Evolutionary conservation across 78 protist species (phyloP), one percentile per base, ranked within the genome.

Genomic region (Guillardia theta): DNA sequence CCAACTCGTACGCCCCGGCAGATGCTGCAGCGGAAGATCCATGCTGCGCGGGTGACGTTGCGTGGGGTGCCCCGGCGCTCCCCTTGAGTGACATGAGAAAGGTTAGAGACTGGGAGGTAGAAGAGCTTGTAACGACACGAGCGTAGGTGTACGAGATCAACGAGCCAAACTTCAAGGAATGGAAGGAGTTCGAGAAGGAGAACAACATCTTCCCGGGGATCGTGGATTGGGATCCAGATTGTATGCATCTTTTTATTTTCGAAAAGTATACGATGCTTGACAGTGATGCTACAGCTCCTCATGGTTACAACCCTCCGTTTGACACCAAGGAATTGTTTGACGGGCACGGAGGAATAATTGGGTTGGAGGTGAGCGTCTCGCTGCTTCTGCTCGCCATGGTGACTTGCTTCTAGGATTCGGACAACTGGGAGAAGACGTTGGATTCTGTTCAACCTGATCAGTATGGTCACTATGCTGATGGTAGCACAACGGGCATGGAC

Each of bases 131-230:
- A n/a, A n/a, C n/a, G n/a, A n/a, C n/a, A n/a, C n/a, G n/a, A n/a
- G n/a, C n/a, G n/a, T n/a, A n/a, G n/a, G 83, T 70, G 41, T 70
- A 33, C 83, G 83, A 70, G 83, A 70, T 70, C 41, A 33, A 22
- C 83, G 83, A 70, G 83, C 83, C 83, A 4, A 70, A 70, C 83
- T 70, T 70, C 83, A 70, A 43, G 41, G 83, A 70, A 43, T 70
- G 83, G 83, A 70, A 70, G 83, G 83, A 70, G 22, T 70, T 22
- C 36, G 83, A 70, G 83, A 70, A 70, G 83, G 36, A 12, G 10
- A 70, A 18, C 36, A 70, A 70, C 41, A 24, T 70, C 41, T 70
- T 70, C 41, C 83, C 83, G 15, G 83, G 83, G 46, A 70, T 70
- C 33, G 41, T 70, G 9, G 83, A 70, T 43, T 70, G 83, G 83